Evolutionary conservation across 345 rosid species (phyloP).

Genomic region (thale cress (Arabidopsis thaliana)): DNA sequence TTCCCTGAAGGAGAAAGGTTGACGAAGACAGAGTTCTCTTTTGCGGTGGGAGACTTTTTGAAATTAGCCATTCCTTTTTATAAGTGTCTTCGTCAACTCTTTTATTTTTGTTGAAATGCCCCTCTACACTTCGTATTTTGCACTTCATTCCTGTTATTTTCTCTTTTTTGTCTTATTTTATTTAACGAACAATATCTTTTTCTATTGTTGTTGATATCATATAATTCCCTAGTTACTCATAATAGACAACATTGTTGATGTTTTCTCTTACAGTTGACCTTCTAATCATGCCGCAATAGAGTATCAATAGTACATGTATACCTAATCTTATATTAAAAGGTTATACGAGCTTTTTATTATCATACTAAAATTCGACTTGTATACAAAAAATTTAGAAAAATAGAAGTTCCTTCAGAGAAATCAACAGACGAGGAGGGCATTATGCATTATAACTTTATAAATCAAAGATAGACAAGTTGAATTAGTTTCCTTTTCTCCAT

Average conservation of each 20-base stretch:
- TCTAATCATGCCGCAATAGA: constrained; percentile 1
- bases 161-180: background rate
- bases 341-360: background rate
- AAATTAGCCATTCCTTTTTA: background rate
- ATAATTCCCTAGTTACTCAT: no score
- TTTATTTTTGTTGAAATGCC: background rate
- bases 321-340: background rate
- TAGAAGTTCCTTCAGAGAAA: background rate
- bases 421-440: constrained; percentile 13
- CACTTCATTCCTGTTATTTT: constrained; percentile 5
- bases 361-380: background rate
- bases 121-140: constrained; percentile 11
- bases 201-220: no score
- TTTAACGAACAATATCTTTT: background rate
- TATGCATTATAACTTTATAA: background rate
- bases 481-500: background rate
- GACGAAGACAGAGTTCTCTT: constrained; percentile 16
- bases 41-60: background rate
- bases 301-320: background rate
- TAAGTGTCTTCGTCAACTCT: constrained; percentile 9
- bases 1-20: constrained; percentile 9
- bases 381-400: background rate
- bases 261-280: constrained; percentile 4
- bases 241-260: background rate
- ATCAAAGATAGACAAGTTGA: background rate